Percentiles rank a stretch among this genome's conserved stretches.
These are phyloP conservation scores for Hansenula sp. DNA, from an alignment of 1,139 yeast species.

Conservation along the genomic window DNA sequence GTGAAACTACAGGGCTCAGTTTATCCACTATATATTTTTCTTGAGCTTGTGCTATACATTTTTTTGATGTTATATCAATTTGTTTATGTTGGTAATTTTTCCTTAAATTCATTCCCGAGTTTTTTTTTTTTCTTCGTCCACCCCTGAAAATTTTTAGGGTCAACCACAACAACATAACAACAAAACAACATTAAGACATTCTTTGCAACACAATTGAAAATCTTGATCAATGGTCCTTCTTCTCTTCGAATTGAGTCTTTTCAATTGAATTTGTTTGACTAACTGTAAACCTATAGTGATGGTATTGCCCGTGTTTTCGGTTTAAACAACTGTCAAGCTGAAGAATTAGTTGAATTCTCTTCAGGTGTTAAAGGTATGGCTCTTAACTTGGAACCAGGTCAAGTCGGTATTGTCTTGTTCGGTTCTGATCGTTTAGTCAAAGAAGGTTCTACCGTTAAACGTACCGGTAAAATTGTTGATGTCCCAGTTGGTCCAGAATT, in stretches of 20 bases:
- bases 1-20: too few species aligned
- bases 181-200: neutral
- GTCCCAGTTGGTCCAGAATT: conserved; percentile 98
- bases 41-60: too few species aligned
- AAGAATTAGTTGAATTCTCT: conserved; percentile 98
- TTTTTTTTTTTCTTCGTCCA: conserved; percentile 1
- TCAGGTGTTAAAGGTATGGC: conserved; percentile 99
- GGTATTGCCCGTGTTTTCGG: conserved; percentile 99
- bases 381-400: conserved; percentile 99
- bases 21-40: too few species aligned
- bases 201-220: neutral
- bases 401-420: conserved; percentile 99
- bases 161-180: neutral
- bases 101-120: neutral
- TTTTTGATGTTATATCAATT: too few species aligned
- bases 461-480: conserved; percentile 99
- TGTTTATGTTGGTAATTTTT: too few species aligned
- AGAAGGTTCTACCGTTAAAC: conserved; percentile 99
- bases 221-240: too few species aligned
- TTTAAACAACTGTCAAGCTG: conserved; percentile 99
- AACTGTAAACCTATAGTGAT: conserved; percentile 56
- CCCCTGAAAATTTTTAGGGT: conserved; percentile 6
- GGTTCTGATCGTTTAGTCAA: conserved; percentile 98
- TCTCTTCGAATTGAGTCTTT: too few species aligned
- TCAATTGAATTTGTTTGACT: conserved; percentile 9